Evolutionary conservation across 164 flowering plant genomes (phyloP), one percentile per base, ranked within the genome.

Genomic region (Umbellularia californica): DNA sequence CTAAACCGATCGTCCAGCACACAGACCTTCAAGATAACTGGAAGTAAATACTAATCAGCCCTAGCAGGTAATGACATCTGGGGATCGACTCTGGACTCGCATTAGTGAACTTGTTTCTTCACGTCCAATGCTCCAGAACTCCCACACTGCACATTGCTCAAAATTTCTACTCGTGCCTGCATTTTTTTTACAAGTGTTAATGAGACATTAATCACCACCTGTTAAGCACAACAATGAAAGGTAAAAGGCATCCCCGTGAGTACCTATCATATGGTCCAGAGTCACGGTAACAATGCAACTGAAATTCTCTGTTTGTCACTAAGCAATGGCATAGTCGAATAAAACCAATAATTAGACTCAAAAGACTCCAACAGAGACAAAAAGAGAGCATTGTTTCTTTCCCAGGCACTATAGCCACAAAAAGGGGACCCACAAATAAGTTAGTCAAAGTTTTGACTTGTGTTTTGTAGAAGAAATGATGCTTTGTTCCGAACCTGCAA

Each of bases 401-500:
- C 47, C 10, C 1, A 41, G 47, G 47, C 47, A 41, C 47, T 2
- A 41, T 41, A 41, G 47, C 9, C 10, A 41, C 47, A 41, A 41
- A 41, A 7, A 9, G 47, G 10, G 47, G 10, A 6, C 47, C 2
- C 47, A 41, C 47, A 55, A 1, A 55, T 55, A 55, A 5, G 6
- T 55, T 55, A 55, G 60, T 55, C 60, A 55, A 15, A 19, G n/a
- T 68, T 69, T 67, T 69, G 79, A 67, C 28, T 25, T 14, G 77
- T 78, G 76, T 85, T 85, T 80, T 92, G 94, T 22, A 90, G 82
- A 78, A 91, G 88, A 85, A 82, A 93, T 2, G 95, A 86, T 77
- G 98, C 98, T 77, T 84, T 90, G 64, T 86, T 86, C 2, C 98
- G 97, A 19, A 93, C 89, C 98, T 93, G 90, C 77, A 80, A 65